These are phyloP conservation scores for Sporothrix phasma DNA, from an alignment of 2,329 filamentous ascomycete genomes.

Conservation along the genomic window DNA sequence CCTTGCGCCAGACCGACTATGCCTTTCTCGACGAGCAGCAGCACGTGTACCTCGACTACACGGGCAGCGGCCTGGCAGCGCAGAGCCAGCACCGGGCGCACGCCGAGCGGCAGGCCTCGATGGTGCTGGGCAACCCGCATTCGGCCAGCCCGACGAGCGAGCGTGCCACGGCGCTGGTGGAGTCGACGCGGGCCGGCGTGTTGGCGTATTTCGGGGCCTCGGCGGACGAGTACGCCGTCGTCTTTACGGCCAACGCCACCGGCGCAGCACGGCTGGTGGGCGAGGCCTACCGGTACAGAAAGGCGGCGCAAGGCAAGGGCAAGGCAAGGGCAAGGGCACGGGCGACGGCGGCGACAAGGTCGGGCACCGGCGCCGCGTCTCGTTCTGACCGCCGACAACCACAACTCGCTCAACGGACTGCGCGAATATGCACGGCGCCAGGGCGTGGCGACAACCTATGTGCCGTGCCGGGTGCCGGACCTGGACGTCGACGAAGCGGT, in stretches of 20 bases:
- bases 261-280: slow-evolving; percentile 31
- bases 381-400: slow-evolving; percentile 32
- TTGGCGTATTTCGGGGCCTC: slow-evolving; percentile 28
- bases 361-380: slow-evolving; percentile 18
- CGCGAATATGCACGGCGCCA: slow-evolving; percentile 27
- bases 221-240: slow-evolving; percentile 30
- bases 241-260: slow-evolving; percentile 33
- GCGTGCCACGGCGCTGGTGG: slow-evolving; percentile 27
- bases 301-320: not conserved
- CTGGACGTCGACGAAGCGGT: slow-evolving; percentile 24
- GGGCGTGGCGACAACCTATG: slow-evolving; percentile 24
- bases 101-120: slow-evolving; percentile 23
- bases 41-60: slow-evolving; percentile 35
- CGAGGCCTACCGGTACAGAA: slow-evolving; percentile 27
- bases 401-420: slow-evolving; percentile 34
- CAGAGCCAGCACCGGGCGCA: slow-evolving; percentile 27
- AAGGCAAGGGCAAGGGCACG: not conserved
- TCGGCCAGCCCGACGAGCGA: slow-evolving; percentile 30
- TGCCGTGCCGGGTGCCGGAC: slow-evolving; percentile 23
- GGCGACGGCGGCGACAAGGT: not conserved
- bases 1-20: slow-evolving; percentile 28
- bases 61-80: slow-evolving; percentile 30
- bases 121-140: slow-evolving; percentile 33
- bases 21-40: slow-evolving; percentile 29
- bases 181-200: slow-evolving; percentile 25